phyloP scores from a whole-genome alignment of 1,139 yeast genomes.

The Lodderomyces pseudojiufengensis region DNA sequence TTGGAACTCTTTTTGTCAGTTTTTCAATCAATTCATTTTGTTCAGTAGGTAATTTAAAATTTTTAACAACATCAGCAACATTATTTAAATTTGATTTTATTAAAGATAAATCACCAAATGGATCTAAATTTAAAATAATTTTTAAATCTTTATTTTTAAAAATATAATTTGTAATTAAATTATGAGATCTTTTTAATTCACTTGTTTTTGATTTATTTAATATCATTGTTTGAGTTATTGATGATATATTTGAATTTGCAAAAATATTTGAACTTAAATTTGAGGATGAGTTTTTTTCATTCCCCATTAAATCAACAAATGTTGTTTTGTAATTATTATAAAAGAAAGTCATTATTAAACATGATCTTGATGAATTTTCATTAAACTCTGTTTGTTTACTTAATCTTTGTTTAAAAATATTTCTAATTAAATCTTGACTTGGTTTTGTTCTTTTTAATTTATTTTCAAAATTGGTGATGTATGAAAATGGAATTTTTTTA shows the following conservation, averaged over 20 bases:
- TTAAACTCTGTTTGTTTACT: constrained; percentile 22
- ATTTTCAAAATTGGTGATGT: constrained; percentile 17
- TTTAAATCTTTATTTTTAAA: constrained; percentile 22
- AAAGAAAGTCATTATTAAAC: constrained; percentile 25
- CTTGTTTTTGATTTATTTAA: constrained; percentile 8
- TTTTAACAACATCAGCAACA: constrained; percentile 23
- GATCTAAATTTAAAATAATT: constrained; percentile 28
- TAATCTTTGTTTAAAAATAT: constrained; percentile 20
- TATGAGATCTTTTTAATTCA: constrained; percentile 21
- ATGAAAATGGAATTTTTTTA: constrained; percentile 6
- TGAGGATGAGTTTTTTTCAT: constrained; percentile 18
- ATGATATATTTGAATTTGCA: constrained; percentile 28
- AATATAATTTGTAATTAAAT: constrained; percentile 27
- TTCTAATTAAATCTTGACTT: constrained; percentile 11
- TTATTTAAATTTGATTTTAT: constrained; percentile 27
- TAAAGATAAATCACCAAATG: constrained; percentile 23
- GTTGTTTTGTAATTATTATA: constrained; percentile 20
- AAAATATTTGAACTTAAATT: constrained; percentile 16
- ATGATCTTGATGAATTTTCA: constrained; percentile 24
- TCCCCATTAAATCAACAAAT: constrained; percentile 32
- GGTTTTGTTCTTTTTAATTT: constrained; percentile 14
- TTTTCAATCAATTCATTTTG: background rate
- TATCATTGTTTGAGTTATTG: constrained; percentile 26
- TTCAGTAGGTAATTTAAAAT: constrained; percentile 14
- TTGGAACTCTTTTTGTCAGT: constrained; percentile 16